Base-by-base conservation (phyloP, 2,329 filamentous ascomycete species). In the Chalara sp. region DNA sequence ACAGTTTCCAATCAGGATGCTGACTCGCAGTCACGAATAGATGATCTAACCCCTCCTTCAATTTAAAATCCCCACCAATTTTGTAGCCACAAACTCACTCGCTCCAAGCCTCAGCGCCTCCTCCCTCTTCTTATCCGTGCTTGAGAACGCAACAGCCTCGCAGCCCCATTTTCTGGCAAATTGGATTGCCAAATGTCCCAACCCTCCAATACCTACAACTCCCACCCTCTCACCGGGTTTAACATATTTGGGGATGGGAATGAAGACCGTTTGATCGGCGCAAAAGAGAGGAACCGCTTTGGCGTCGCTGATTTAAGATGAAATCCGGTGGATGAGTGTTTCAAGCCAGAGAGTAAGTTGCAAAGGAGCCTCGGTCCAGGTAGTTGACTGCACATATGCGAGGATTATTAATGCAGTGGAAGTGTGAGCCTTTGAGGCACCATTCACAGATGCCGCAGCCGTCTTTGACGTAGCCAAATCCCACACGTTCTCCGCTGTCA, bases 161-260 rank as follows among this genome's bases (percentile, higher is more conserved):
- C 74, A 80, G 8, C 81, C 81, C 79, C 83, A 82, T 66, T 80
- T 80, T 4, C 74, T 68, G 0, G 80, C 80, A 58, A 81, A 84
- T 58, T 83, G 78, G 50, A 84, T 80, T 5, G 80, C 81, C 40
- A 84, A 65, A 61, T 84, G 81, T 1, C 81, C 81, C 2, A 84
- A 69, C 32, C 81, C 81, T 43, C 84, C 75, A 44, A 84, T 69
- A 47, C 79, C 81, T 21, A 85, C 70, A 45, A 70, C 58, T 6
- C 67, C 68, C 41, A 70, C 63, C 40, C 61, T 56, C 41, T 65
- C 59, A 5, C 54, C 56, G 29, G 59, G 51, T 46, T 62, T 63
- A 5, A 51, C 55, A 57, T 70, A 73, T n/a, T 56, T 56, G 35
- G 57, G 56, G 10, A 70, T 57, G 6, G 59, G 62, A 45, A 64